Base-by-base conservation (phyloP, 768 basidiomycete species). In the Termitomyces sp. region DNA sequence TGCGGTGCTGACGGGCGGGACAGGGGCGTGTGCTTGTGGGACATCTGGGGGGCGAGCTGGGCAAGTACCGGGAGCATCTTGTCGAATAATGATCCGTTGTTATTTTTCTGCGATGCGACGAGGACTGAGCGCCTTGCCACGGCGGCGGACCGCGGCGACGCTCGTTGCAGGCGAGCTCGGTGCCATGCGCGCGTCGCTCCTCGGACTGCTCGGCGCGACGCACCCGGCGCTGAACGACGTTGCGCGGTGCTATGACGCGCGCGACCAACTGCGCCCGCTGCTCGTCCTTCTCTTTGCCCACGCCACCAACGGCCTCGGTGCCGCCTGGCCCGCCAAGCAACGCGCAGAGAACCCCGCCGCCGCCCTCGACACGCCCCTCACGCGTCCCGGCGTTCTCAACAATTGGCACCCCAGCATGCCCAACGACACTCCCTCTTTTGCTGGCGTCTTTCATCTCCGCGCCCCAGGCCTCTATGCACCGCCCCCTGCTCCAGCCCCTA, bases 191-290 rank as follows among this genome's bases (percentile, higher is more conserved):
- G 77, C 81, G 20, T 87, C 83, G 50, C 78, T 98, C 44, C 77
- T 94, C 59, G 74, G 77, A 58, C 80, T 98, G 41, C 80, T 98
- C 7, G 94, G 93, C 20, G 88, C 91, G 3, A 89, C 93, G 8
- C 92, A 98, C 70, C 91, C 96, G 1, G 84, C 86, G 4, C 85
- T 98, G 52, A 84, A 87, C 59, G 86, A 90, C 52, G 86, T 97
- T 54, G 94, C 96, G 2, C 83, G 91, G 62, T 94, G 92, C 73
- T 98, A 97, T 75, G 98, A 98, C 58, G 87, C 88, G 12, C 91
- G 93, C 12, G 94, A 94, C 67, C 94, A 98, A 67, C 77, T 98
- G 27, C 84, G 97, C 6, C 94, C 97, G 3, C 74, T 94, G 53
- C 76, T 98, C 36, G 91, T 98, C 16, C 81, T 99, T 22, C 82